Percentiles rank a stretch among this genome's conserved stretches.
phyloP scores from a whole-genome alignment of 2,329 filamentous ascomycete species.

The Sodiomyces alkalinus region DNA sequence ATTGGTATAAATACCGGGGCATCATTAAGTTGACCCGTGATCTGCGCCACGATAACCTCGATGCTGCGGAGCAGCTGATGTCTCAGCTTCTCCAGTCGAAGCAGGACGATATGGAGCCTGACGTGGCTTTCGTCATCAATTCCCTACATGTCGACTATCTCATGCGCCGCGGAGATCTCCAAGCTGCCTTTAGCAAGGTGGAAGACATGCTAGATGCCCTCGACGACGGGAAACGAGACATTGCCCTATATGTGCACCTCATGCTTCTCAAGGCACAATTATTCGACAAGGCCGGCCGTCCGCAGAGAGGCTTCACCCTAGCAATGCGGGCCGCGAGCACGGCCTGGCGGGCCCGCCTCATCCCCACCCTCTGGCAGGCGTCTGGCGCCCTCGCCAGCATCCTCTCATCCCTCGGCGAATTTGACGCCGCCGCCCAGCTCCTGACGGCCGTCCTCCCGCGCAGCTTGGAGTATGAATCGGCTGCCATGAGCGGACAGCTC shows the following conservation, averaged over 20 bases:
- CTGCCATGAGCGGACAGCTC: constrained; percentile 45
- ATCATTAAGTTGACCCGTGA: constrained; percentile 50
- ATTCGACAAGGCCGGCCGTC: constrained; percentile 50
- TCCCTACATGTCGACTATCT: constrained; percentile 37
- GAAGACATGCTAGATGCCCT: constrained; percentile 26
- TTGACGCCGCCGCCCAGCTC: constrained; percentile 47
- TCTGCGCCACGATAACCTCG: constrained; percentile 38
- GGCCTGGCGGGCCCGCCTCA: constrained; percentile 52
- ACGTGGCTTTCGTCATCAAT: constrained; percentile 35
- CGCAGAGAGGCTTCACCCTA: constrained; percentile 63
- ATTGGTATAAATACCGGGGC: constrained; percentile 51
- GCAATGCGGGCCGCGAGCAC: constrained; percentile 61
- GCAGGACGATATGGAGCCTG: constrained; percentile 33
- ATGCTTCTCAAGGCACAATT: constrained; percentile 60
- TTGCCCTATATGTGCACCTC: constrained; percentile 54
- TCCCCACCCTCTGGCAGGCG: constrained; percentile 59
- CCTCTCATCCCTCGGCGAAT: constrained; percentile 56
- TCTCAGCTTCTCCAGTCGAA: constrained; percentile 36
- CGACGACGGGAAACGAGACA: constrained; percentile 30
- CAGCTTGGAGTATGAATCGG: constrained; percentile 55
- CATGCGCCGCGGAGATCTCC: constrained; percentile 29
- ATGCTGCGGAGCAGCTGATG: constrained; percentile 34
- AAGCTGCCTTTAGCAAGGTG: constrained; percentile 31
- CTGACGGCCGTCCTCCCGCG: constrained; percentile 59
- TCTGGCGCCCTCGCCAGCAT: constrained; percentile 53